Base-by-base conservation (phyloP, 768 basidiomycete genomes). In the Collybiopsis luxurians region DNA sequence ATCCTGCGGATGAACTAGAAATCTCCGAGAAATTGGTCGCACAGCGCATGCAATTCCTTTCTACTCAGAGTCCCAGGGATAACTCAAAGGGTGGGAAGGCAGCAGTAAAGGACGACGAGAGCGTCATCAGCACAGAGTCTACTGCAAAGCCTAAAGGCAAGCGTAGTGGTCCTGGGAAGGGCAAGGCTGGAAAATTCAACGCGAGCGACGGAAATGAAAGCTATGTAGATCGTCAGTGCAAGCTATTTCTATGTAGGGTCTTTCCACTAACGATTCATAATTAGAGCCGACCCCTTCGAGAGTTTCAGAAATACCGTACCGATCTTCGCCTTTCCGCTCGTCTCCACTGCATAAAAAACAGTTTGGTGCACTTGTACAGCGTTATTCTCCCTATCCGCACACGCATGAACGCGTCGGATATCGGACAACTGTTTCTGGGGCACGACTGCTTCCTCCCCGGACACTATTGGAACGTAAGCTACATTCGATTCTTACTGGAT, bases 381-480 rank as follows among this genome's bases (percentile, higher is more conserved):
- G 50, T 13, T 51, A 28, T 27, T 51, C 50, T 7, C 50, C 50
- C 17, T 51, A 51, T 39, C 31, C 23, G 3, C 24, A 15, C 34
- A 4, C 50, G 21, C 36, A 38, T 21, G 34, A 50, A 12, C 17
- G 34, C 15, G 13, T 34, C 13, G 31, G 6, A 13, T 31, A 50
- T 39, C 34, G 36, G 28, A 12, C 30, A 17, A 51, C 31, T 39
- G 50, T 51, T 9, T 23, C 36, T 3, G 19, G 36, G 23, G 21
- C 36, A 26, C 50, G 50, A 17, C 2, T 21, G 31, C 15, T 15
- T 24, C 73, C 74, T 17, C 74, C 74, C 43, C 73, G 80, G 53
- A 80, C 79, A 17, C 83, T 90, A 79, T 67, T 91, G 39, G 81
- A 91, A 65, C 86, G 89, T 91, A 72, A 60, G 85, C 64, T 19